A percentile compares a stretch with the other conserved stretches of the same genome.
Evolutionary conservation across 768 basidiomycete species (phyloP).

Genomic region (Mycena kentingensis): DNA sequence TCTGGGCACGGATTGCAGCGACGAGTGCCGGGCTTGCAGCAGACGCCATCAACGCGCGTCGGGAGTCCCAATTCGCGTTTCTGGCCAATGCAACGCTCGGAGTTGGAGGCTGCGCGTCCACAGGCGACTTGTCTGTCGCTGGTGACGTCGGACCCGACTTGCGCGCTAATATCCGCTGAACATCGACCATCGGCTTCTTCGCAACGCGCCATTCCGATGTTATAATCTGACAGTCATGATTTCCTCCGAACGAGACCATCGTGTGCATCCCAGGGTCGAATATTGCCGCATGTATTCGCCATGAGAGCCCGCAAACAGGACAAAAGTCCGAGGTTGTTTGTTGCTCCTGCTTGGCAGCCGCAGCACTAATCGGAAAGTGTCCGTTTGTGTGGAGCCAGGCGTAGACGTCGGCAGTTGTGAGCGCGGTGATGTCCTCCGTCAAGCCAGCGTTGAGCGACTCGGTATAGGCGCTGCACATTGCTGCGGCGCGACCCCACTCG

Average conservation of each 20-base stretch:
- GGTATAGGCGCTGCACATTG: constrained; percentile 45
- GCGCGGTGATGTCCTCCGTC: constrained; percentile 22
- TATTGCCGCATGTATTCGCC: constrained; percentile 23
- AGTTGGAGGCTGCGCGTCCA: background rate
- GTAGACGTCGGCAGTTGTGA: constrained; percentile 48
- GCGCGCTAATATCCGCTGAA: constrained; percentile 4
- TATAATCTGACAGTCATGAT: constrained; percentile 27
- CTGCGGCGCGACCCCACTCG: constrained; percentile 53
- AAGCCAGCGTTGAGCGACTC: constrained; percentile 20
- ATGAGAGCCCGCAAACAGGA: constrained; percentile 35
- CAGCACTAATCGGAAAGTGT: constrained; percentile 30
- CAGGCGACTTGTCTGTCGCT: background rate
- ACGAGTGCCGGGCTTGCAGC: constrained; percentile 37
- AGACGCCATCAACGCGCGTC: constrained; percentile 26
- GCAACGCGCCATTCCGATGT: constrained; percentile 26
- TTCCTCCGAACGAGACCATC: constrained; percentile 2
- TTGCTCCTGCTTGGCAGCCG: constrained; percentile 16
- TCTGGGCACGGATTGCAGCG: constrained; percentile 32
- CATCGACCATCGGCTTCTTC: constrained; percentile 35
- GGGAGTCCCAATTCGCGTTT: constrained; percentile 12
- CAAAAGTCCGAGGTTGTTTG: constrained; percentile 30
- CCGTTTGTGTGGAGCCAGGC: constrained; percentile 47
- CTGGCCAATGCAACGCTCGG: background rate
- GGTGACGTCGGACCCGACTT: constrained; percentile 7
- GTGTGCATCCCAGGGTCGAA: constrained; percentile 8